Evolutionary conservation across 257 asterid genomes (phyloP), one percentile per base, ranked within the genome.

Genomic region (Plantago elongata): DNA sequence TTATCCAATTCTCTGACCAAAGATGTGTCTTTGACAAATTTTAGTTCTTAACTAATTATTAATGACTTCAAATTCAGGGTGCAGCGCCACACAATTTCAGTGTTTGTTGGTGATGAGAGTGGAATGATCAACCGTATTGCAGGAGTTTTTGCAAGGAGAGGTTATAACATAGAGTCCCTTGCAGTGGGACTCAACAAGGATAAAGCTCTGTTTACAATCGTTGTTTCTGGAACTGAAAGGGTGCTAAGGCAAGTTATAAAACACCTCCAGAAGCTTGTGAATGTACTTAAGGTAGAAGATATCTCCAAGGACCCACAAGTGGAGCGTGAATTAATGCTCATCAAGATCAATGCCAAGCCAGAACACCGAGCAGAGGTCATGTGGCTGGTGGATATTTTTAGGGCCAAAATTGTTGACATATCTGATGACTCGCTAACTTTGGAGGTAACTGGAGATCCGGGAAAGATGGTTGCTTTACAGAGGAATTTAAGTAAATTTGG

Each of bases 381-480:
- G 96, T 83, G 99, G 98, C 78, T 92, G 60, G 98, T 83, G 76
- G 95, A 92, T 79, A 73, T 87, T 68, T 92, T 92, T 67, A 83
- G 98, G 83, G 97, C 90, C 54, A 92, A 81, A 78, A 83, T 92
- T 71, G 98, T 92, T 63, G 98, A 92, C 80, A 89, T 92, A 62
- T 84, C 98, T 58, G 97, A 92, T 68, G 77, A 79, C 57, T 80
- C 97, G 15, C 82, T 92, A 15, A 88, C 97, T n/a, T 86, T 92
- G 47, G 99, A 92, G 97, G 94, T 92, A 47, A 92, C 99, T 57
- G 99, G 99, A 69, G 99, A 92, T 82, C 99, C 99, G 45, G 99
- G 99, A 66, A 92, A 92, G 86, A 80, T 89, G 80, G 95, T 86
- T 72, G 97, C 97, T 13, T 87, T 83, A 51, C 86, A 84, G 64